Base-by-base conservation (phyloP, 78 protist genomes). In the Dictyostelium discoideum region DNA sequence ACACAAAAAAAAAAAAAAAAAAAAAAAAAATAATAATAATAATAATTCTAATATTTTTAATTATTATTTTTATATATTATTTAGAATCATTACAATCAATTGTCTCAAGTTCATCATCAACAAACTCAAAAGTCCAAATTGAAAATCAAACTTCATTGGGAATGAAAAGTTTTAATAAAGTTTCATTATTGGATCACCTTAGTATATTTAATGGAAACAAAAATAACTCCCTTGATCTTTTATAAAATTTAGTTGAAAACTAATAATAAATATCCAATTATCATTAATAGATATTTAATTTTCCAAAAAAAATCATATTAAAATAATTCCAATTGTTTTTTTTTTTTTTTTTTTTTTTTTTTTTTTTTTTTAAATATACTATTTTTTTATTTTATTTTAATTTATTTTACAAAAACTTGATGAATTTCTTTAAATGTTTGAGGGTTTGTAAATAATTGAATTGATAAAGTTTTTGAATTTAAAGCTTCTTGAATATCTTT, bases 401-500 rank as follows among this genome's bases (percentile, higher is more conserved):
- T 80, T 84, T 60, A 60, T 39, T 84, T 84, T 84, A 60, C 77
- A 63, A 60, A 60, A 20, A 60, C 77, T 84, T 84, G 77, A 26
- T 84, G 77, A 42, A 84, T 84, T 37, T 84, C 54, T 24, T 84
- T 84, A 63, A 84, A 84, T 54, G 77, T 60, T 48, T 81, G 48
- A 3, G 29, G 20, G 37, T 81, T 81, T 48, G 77, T 84, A 84
- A 63, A 84, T 63, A 84, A 60, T 48, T 54, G 54, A 20, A 20
- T 84, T 60, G 87, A 78, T 63, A 10, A 39, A 9, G 67, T 9
- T 39, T 18, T 60, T 16, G 87, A 84, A 37, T 72, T 48, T 24
- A 84, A n/a, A 29, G 87, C 87, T 60, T 37, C n/a, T 84, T 60
- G 73, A 37, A 84, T 84, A 63, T 84, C 87, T 42, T 84, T 60